Conservation (phyloP, 2,329 filamentous ascomycete genomes). For the Claviceps capensis region DNA sequence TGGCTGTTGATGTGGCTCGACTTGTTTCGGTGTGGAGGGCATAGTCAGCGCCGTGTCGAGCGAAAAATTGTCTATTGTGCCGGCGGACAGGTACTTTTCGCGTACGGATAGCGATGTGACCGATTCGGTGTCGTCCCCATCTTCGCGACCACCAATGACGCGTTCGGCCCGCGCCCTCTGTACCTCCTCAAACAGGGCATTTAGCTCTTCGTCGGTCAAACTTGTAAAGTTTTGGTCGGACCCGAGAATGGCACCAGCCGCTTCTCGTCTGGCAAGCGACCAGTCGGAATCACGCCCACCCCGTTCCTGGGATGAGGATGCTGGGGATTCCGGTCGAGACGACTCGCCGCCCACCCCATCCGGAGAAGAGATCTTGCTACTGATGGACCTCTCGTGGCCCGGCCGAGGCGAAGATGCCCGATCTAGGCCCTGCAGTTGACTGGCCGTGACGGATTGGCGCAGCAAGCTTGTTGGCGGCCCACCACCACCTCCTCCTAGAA, state of each 20-base stretch:
- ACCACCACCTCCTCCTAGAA: too few species aligned
- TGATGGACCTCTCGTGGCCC: slow-evolving; percentile 66
- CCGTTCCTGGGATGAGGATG: slow-evolving; percentile 49
- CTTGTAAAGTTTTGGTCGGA: slow-evolving; percentile 83
- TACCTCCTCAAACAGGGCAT: slow-evolving; percentile 85
- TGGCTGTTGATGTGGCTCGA: slow-evolving; percentile 32
- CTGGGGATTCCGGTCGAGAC: slow-evolving; percentile 67
- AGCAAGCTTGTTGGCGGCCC: slow-evolving; percentile 45
- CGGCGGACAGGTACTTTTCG: slow-evolving; percentile 92
- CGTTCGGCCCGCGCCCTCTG: slow-evolving; percentile 71
- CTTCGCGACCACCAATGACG: slow-evolving; percentile 56
- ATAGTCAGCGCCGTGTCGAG: slow-evolving; percentile 88
- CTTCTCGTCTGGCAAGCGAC: slow-evolving; percentile 85
- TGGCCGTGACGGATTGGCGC: slow-evolving; percentile 63
- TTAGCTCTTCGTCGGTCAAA: slow-evolving; percentile 85
- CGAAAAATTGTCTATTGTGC: slow-evolving; percentile 91
- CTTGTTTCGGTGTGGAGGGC: slow-evolving; percentile 76
- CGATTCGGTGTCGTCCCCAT: slow-evolving; percentile 83
- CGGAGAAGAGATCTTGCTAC: slow-evolving; percentile 55
- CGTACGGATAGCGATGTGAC: slow-evolving; percentile 72
- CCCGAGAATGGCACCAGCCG: slow-evolving; percentile 79
- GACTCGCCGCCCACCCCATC: slow-evolving; percentile 55
- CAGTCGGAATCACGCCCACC: slow-evolving; percentile 77
- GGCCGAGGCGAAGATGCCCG: slow-evolving; percentile 33
- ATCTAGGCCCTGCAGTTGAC: slow-evolving; percentile 45